These are phyloP conservation scores for Colletotrichum ledebouriae DNA, from an alignment of 2,329 filamentous ascomycete genomes.

Conservation along the genomic window DNA sequence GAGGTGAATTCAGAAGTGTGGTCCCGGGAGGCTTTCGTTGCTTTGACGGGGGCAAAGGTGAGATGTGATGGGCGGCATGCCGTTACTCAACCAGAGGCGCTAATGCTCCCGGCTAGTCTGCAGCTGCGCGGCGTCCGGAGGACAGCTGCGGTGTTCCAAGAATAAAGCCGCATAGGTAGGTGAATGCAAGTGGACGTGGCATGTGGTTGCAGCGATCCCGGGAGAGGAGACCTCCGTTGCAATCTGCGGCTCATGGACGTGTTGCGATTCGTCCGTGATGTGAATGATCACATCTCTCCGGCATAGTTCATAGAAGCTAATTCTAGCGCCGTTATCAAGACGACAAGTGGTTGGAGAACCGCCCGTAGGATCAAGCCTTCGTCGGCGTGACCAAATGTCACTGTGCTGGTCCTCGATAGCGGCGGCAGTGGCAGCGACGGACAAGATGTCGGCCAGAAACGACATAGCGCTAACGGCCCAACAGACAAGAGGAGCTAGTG, in stretches of 20 bases:
- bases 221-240: constrained; percentile 25
- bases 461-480: constrained; percentile 21
- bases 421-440: constrained; percentile 15
- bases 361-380: constrained; percentile 5
- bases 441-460: constrained; percentile 14
- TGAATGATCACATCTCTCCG: constrained; percentile 33
- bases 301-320: constrained; percentile 23
- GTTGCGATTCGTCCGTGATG: constrained; percentile 31
- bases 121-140: constrained; percentile 9
- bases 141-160: constrained; percentile 28
- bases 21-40: not conserved
- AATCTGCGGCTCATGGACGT: constrained; percentile 21
- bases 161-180: constrained; percentile 19
- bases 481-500: constrained; percentile 17
- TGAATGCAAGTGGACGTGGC: constrained; percentile 36
- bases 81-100: constrained; percentile 1
- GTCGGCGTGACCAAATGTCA: not conserved
- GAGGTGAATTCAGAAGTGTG: constrained; percentile 16
- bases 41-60: constrained; percentile 6
- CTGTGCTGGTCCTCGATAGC: not conserved
- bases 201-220: constrained; percentile 40
- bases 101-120: constrained; percentile 1
- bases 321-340: constrained; percentile 27
- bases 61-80: constrained; percentile 13
- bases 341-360: constrained; percentile 8